Evolutionary conservation across 2,329 filamentous ascomycete species (phyloP).

Genomic region (Cladosporium austrohemisphaericum): DNA sequence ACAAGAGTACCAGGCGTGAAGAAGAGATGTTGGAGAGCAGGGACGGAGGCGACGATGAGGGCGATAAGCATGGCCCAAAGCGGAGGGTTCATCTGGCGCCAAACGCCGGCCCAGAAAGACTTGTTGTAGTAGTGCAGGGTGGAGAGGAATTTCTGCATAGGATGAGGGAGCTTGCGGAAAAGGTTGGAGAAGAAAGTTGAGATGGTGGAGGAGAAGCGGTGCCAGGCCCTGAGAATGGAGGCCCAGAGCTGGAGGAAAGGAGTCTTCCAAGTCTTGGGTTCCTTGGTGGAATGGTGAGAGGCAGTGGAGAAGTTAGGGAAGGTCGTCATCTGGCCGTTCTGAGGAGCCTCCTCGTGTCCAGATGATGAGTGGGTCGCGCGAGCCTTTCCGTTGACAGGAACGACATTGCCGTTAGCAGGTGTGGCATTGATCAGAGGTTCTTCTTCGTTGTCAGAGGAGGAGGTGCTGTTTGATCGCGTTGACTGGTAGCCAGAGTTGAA

Average conservation of each 20-base stretch:
- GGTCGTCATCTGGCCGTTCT: conserved; percentile 52
- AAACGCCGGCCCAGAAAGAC: conserved; percentile 64
- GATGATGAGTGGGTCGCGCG: conserved; percentile 9
- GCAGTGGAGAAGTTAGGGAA: conserved; percentile 34
- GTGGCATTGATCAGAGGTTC: conserved; percentile 35
- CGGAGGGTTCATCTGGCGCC: conserved; percentile 97
- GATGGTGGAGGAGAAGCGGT: conserved; percentile 28
- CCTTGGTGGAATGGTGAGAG: conserved; percentile 21
- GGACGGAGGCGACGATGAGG: conserved; percentile 86
- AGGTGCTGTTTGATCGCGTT: conserved; percentile 33
- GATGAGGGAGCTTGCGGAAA: conserved; percentile 51
- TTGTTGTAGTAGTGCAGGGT: conserved; percentile 38
- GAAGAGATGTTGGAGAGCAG: conserved; percentile 75
- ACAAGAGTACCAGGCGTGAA: conserved; percentile 87
- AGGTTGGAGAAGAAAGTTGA: conserved; percentile 29
- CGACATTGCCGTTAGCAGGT: conserved; percentile 47
- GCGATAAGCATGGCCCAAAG: conserved; percentile 94
- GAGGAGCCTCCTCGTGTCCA: conserved; percentile 29
- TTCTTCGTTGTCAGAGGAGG: conserved; percentile 29
- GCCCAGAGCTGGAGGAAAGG: conserved; percentile 22
- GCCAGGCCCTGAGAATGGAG: conserved; percentile 21
- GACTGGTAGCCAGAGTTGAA: conserved; percentile 47
- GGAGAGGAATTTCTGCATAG: conserved; percentile 50
- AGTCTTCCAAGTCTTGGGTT: conserved; percentile 16
- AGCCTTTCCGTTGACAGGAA: conserved; percentile 34